These are phyloP conservation scores for Trichosanthes truncata DNA, from an alignment of 306 rosid species.

Conservation along the genomic window DNA sequence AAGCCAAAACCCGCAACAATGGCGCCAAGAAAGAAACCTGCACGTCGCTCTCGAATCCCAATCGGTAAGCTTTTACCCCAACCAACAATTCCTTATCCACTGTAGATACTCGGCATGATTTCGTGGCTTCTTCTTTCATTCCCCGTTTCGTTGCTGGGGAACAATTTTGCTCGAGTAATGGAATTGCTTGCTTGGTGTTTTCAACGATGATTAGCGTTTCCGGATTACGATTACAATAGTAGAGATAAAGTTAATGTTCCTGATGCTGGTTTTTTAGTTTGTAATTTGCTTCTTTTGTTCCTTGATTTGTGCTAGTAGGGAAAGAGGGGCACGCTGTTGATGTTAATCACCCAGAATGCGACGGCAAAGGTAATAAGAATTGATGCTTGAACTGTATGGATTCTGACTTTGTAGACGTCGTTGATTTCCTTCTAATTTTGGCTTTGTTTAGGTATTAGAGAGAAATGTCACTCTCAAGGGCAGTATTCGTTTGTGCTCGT, in stretches of 20 bases:
- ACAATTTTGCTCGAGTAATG: not conserved
- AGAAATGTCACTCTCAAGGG: not conserved
- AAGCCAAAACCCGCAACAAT: not conserved
- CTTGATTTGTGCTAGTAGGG: not conserved
- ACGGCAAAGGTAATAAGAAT: not conserved
- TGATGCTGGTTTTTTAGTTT: not conserved
- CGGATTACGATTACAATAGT: not conserved
- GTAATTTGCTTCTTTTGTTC: not conserved
- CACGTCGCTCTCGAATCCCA: slow-evolving; percentile 32
- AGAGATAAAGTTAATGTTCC: not conserved
- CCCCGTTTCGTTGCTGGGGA: not conserved
- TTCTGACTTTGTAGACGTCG: not conserved
- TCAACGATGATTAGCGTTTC: not conserved
- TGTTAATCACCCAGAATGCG: not conserved
- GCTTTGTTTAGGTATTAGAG: slow-evolving; percentile 20
- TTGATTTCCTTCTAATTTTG: not conserved
- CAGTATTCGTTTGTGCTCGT: slow-evolving; percentile 33
- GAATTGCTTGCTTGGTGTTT: not conserved
- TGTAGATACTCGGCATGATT: not conserved
- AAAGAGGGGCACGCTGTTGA: not conserved
- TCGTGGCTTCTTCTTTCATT: not conserved
- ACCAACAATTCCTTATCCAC: slow-evolving; percentile 16
- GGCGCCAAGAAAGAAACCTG: slow-evolving; percentile 47
- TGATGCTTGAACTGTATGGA: not conserved
- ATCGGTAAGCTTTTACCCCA: slow-evolving; percentile 32